A percentile compares a stretch with the other conserved stretches of the same genome.
Conservation (phyloP, 139 green algal species). For the Eudorina sp. region DNA sequence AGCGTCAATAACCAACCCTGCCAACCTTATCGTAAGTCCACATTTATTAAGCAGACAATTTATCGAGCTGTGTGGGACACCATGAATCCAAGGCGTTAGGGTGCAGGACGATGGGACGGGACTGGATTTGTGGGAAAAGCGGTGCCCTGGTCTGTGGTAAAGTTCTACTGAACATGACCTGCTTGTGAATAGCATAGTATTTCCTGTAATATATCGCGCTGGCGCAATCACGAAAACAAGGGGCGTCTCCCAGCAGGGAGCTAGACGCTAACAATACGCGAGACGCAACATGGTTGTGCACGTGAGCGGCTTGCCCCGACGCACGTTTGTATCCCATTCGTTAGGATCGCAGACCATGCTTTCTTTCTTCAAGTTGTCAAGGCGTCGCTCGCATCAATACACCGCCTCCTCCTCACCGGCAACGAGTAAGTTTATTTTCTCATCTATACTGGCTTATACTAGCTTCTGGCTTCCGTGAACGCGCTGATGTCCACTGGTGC, state of each 20-base stretch:
- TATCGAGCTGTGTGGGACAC: no score
- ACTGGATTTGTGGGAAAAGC: no score
- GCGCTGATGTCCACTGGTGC: background rate
- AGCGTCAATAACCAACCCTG: no score
- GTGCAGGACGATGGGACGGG: no score
- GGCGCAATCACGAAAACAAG: background rate
- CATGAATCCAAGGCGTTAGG: no score
- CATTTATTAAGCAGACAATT: no score
- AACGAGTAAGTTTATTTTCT: background rate
- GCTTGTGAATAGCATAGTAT: no score
- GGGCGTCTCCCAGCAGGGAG: background rate
- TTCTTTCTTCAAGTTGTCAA: slow-evolving; percentile 16
- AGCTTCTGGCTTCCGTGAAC: no score
- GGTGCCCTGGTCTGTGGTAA: no score
- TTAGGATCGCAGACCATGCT: background rate
- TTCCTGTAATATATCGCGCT: no score
- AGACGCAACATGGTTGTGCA: slow-evolving; percentile 16
- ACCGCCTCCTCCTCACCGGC: background rate
- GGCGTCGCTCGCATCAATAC: background rate
- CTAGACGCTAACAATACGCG: background rate
- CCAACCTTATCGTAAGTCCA: no score
- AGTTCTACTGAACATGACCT: no score
- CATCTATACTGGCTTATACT: background rate
- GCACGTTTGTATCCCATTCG: background rate
- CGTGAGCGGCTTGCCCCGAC: background rate